These are phyloP conservation scores for Candida peoriensis DNA, from an alignment of 805 yeast species.

Conservation along the genomic window DNA sequence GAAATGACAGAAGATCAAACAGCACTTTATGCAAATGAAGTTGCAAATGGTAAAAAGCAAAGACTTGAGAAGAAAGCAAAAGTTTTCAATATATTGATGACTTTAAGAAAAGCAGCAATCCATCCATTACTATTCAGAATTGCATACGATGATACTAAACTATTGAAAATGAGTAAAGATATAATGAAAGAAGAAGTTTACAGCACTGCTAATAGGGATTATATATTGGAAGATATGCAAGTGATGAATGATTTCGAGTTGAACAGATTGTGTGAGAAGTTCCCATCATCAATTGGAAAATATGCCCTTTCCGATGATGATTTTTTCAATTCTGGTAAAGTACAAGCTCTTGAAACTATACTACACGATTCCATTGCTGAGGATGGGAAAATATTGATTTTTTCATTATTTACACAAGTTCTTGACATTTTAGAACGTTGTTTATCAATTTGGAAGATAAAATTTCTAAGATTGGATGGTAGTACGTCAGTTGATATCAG, in stretches of 20 bases:
- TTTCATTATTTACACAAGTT: constrained; percentile 90
- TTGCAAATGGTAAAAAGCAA: constrained; percentile 36
- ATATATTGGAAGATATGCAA: constrained; percentile 89
- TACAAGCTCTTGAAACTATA: constrained; percentile 48
- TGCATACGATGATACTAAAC: constrained; percentile 47
- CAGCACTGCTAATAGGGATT: constrained; percentile 62
- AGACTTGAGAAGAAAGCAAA: constrained; percentile 26
- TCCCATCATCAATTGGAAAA: constrained; percentile 54
- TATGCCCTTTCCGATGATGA: constrained; percentile 49
- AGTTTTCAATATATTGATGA: constrained; percentile 75
- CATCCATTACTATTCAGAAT: constrained; percentile 85
- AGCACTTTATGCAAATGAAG: constrained; percentile 55
- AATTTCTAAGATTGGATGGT: constrained; percentile 89
- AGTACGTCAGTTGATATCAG: constrained; percentile 87
- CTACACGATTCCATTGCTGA: constrained; percentile 48
- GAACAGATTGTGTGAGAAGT: constrained; percentile 65
- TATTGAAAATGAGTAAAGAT: constrained; percentile 65
- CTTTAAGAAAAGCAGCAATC: constrained; percentile 83
- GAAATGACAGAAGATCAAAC: constrained; percentile 51
- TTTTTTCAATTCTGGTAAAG: constrained; percentile 74
- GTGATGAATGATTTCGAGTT: constrained; percentile 92
- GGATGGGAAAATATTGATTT: constrained; percentile 68
- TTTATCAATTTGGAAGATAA: constrained; percentile 55
- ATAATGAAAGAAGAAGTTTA: constrained; percentile 83
- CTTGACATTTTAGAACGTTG: constrained; percentile 82